Evolutionary conservation across 2,329 filamentous ascomycete genomes (phyloP).

Genomic region (Exophiala sp.): DNA sequence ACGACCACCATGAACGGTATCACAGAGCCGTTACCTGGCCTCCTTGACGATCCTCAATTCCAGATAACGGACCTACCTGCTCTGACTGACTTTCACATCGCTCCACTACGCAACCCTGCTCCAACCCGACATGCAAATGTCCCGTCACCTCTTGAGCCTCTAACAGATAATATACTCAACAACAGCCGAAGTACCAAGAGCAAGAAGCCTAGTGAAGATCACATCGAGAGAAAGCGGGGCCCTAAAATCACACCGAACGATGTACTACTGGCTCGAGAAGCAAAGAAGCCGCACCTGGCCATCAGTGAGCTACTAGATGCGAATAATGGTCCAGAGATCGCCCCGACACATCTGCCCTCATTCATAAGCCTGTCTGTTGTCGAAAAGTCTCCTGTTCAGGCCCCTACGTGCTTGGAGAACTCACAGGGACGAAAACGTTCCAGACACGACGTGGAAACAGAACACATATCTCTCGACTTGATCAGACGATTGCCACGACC

Average conservation of each 20-base stretch:
- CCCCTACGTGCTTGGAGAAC: slow-evolving; percentile 21
- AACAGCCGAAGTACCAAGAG: slow-evolving; percentile 28
- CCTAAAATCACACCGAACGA: slow-evolving; percentile 26
- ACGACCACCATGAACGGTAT: slow-evolving; percentile 28
- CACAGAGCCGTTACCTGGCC: slow-evolving; percentile 30
- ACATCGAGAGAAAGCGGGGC: slow-evolving; percentile 15
- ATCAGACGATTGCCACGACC: slow-evolving; percentile 48
- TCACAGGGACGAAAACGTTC: slow-evolving; percentile 42
- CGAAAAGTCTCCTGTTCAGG: slow-evolving; percentile 35
- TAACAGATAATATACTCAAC: slow-evolving; percentile 35
- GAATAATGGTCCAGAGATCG: slow-evolving; percentile 39
- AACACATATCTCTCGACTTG: slow-evolving; percentile 38
- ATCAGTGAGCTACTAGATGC: slow-evolving; percentile 38
- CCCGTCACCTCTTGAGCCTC: slow-evolving; percentile 46
- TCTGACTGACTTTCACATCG: slow-evolving; percentile 43
- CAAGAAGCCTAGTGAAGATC: slow-evolving; percentile 5
- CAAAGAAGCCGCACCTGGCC: slow-evolving; percentile 29
- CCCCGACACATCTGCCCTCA: slow-evolving; percentile 37
- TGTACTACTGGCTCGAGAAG: slow-evolving; percentile 25
- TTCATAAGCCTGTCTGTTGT: slow-evolving; percentile 48
- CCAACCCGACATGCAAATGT: slow-evolving; percentile 40
- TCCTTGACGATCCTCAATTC: slow-evolving; percentile 40
- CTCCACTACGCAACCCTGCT: slow-evolving; percentile 46
- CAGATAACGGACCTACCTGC: slow-evolving; percentile 42
- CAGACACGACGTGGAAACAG: slow-evolving; percentile 40